Evolutionary conservation across 345 rosid species (phyloP).

Genomic region (Cardiospermum halicacabum): DNA sequence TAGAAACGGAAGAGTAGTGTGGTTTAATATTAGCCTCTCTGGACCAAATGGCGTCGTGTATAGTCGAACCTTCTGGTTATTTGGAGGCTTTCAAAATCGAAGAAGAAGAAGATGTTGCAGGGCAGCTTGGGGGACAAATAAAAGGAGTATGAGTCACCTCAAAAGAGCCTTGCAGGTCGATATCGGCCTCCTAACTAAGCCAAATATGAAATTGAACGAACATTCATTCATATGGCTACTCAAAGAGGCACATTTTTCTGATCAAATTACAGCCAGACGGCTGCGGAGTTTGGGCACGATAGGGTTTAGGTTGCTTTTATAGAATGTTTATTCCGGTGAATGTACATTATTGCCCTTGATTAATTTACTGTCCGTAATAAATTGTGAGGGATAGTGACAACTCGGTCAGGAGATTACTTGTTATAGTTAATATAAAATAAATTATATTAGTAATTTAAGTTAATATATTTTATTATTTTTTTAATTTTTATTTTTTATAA

Average conservation of each 20-base stretch:
- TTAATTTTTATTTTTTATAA: too few relatives aligned
- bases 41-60: slow-evolving; percentile 25
- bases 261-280: too few relatives aligned
- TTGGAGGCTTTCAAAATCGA: slow-evolving; percentile 20
- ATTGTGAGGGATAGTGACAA: too few relatives aligned
- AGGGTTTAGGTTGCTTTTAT: too few relatives aligned
- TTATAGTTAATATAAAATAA: too few relatives aligned
- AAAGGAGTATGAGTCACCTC: slow-evolving; percentile 19
- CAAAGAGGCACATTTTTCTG: slow-evolving; percentile 29
- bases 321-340: too few relatives aligned
- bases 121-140: slow-evolving; percentile 28
- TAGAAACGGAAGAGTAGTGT: not conserved
- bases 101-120: not conserved
- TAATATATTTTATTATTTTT: too few relatives aligned
- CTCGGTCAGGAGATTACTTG: too few relatives aligned
- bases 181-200: slow-evolving; percentile 37
- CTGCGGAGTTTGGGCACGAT: too few relatives aligned
- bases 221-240: slow-evolving; percentile 32
- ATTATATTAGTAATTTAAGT: too few relatives aligned
- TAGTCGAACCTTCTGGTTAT: slow-evolving; percentile 24
- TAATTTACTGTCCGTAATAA: too few relatives aligned
- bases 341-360: too few relatives aligned
- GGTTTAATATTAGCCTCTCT: slow-evolving; percentile 27
- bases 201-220: slow-evolving; percentile 8
- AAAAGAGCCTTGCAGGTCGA: slow-evolving; percentile 17